Evolutionary conservation across 2,329 filamentous ascomycete genomes (phyloP), one percentile per base, ranked within the genome.

Genomic region (Trichoderma guizhouense): DNA sequence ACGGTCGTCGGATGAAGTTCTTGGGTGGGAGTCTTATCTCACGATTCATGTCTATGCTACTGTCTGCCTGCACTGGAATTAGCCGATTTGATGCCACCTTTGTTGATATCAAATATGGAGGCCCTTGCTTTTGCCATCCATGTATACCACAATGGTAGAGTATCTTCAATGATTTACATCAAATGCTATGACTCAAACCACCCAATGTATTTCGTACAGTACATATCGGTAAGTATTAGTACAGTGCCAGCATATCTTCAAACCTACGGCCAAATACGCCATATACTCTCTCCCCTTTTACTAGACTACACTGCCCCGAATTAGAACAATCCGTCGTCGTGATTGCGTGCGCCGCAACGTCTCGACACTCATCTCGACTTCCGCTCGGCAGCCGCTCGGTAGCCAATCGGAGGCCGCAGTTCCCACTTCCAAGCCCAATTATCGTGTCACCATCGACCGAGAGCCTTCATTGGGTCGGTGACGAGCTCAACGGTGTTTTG

Each of bases 391-490:
- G 36, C 53, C 58, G 28, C 47, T 61, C 55, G 66, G 55, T 61
- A 69, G 32, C 66, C 66, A 69, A 69, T 69, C 66, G 57, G 57
- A 61, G 66, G 2, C 36, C 30, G 14, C n/a, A 47, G 57, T 30
- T 15, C 61, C 26, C 61, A 51, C 64, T 57, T 8, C 30, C 47
- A 39, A 51, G 43, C 14, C 64, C 64, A 67, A 67, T 58, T 51
- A 67, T 57, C 30, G 21, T 24, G 51, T 67, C 62, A 21, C 64
- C n/a, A 21, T 55, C 24, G n/a, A 57, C 18, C 15, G 32, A 30
- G 21, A 28, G 24, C 51, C 32, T 18, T 43, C 32, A 67, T 67
- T 67, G 18, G 64, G 53, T 21, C 26, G 64, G 55, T 32, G 24
- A 57, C 51, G 47, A 67, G 18, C 24, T 36, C 30, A 67, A 43